phyloP scores from a whole-genome alignment of 306 rosid species.

The Hippophae rhamnoides region DNA sequence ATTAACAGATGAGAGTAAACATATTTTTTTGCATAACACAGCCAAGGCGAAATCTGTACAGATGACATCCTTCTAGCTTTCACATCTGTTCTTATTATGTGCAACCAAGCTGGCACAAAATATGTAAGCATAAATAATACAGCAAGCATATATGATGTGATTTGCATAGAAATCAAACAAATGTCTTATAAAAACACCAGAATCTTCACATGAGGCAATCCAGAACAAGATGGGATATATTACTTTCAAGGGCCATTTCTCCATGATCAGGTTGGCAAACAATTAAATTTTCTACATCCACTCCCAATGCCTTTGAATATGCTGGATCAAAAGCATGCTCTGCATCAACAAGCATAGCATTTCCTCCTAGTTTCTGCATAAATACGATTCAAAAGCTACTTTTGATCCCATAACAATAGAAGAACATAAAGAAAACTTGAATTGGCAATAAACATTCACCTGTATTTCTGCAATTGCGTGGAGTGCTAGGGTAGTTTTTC shows the following conservation, averaged over 20 bases:
- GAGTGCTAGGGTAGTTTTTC: slow-evolving; percentile 94
- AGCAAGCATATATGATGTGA: slow-evolving; percentile 2
- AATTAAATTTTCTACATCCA: slow-evolving; percentile 89
- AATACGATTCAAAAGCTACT: slow-evolving; percentile 21
- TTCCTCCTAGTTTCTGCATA: slow-evolving; percentile 88
- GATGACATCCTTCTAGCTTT: too few species aligned
- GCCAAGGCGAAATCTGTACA: too few species aligned
- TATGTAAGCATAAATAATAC: neutral
- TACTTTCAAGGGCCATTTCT: slow-evolving; percentile 99
- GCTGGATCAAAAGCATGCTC: slow-evolving; percentile 99
- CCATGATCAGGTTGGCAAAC: slow-evolving; percentile 99
- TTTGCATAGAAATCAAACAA: slow-evolving; percentile 4
- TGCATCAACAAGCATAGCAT: slow-evolving; percentile 99
- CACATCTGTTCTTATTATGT: too few species aligned
- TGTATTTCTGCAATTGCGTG: slow-evolving; percentile 99
- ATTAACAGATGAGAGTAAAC: neutral
- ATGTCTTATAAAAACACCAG: slow-evolving; percentile 14
- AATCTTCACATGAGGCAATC: slow-evolving; percentile 12
- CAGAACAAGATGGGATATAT: slow-evolving; percentile 21
- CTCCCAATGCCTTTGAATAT: slow-evolving; percentile 92
- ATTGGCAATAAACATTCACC: slow-evolving; percentile 28
- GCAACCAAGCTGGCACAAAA: too few species aligned
- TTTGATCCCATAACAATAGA: slow-evolving; percentile 14
- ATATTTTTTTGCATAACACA: too few species aligned
- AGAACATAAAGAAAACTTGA: neutral